Percentiles rank a stretch among this genome's conserved stretches.
Evolutionary conservation across 2,329 filamentous ascomycete genomes (phyloP).

Genomic region (Ascocoryne sarcoides): DNA sequence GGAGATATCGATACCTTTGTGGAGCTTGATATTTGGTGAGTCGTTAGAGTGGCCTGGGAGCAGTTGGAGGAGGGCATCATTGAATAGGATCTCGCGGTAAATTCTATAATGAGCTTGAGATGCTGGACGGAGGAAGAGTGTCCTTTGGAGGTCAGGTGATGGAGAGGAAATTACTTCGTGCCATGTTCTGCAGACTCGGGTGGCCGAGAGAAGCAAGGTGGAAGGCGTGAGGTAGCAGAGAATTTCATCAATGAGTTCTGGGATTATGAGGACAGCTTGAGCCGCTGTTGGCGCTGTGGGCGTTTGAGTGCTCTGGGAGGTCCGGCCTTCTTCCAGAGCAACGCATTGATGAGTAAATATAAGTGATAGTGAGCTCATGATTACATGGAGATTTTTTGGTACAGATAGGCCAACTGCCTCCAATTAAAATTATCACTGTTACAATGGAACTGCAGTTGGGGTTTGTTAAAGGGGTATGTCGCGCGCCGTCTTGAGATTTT

Average conservation of each 20-base stretch:
- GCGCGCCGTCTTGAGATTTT: no score
- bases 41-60: not conserved
- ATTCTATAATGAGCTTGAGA: not conserved
- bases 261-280: slow-evolving; percentile 1
- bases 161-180: not conserved
- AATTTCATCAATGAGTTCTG: slow-evolving; percentile 1
- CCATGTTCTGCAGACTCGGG: not conserved
- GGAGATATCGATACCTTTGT: not conserved
- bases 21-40: not conserved
- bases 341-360: slow-evolving; percentile 1
- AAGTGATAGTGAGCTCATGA: no score
- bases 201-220: not conserved
- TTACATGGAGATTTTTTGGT: no score
- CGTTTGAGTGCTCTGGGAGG: not conserved
- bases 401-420: no score
- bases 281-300: not conserved
- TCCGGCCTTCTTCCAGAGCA: not conserved
- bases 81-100: not conserved
- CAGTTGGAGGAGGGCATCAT: not conserved
- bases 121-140: not conserved
- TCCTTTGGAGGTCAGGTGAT: not conserved
- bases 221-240: not conserved
- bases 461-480: no score
- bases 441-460: no score
- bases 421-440: no score